These are phyloP conservation scores for Mycena epipterygia DNA, from an alignment of 768 basidiomycete species.

Conservation along the genomic window DNA sequence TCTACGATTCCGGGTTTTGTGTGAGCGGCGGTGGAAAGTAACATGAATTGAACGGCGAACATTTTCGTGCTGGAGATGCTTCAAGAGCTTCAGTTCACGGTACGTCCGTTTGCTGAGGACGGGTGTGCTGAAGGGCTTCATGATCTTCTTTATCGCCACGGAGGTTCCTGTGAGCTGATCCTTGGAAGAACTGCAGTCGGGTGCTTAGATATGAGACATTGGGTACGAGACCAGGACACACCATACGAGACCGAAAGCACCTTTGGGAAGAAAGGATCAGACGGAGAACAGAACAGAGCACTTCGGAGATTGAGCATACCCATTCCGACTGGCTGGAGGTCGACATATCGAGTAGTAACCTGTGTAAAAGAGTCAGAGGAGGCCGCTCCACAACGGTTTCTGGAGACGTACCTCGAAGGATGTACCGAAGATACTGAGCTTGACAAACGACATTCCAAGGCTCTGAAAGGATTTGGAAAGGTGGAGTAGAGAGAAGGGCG, in stretches of 20 bases:
- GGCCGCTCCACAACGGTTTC: slow-evolving; percentile 29
- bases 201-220: slow-evolving; percentile 13
- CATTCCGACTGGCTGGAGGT: slow-evolving; percentile 99
- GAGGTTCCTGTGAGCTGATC: slow-evolving; percentile 94
- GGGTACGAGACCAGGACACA: slow-evolving; percentile 51
- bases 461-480: slow-evolving; percentile 13
- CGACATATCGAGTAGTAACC: slow-evolving; percentile 99
- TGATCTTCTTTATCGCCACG: slow-evolving; percentile 99
- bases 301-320: slow-evolving; percentile 64
- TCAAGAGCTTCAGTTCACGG: slow-evolving; percentile 96
- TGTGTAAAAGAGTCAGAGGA: slow-evolving; percentile 51
- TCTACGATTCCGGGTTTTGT: slow-evolving; percentile 60
- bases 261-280: slow-evolving; percentile 51
- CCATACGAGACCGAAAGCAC: slow-evolving; percentile 99
- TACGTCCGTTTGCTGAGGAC: slow-evolving; percentile 99
- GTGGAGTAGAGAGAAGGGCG: slow-evolving; percentile 25
- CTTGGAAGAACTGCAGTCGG: slow-evolving; percentile 81
- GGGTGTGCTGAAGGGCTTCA: slow-evolving; percentile 99
- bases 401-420: slow-evolving; percentile 84
- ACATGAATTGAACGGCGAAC: slow-evolving; percentile 61
- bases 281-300: slow-evolving; percentile 18
- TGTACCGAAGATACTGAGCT: slow-evolving; percentile 98
- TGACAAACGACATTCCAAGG: slow-evolving; percentile 91
- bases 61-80: slow-evolving; percentile 99
- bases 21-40: background rate